phyloP scores from a whole-genome alignment of 2,329 filamentous ascomycete genomes.

The Pseudonectria foliicola region DNA sequence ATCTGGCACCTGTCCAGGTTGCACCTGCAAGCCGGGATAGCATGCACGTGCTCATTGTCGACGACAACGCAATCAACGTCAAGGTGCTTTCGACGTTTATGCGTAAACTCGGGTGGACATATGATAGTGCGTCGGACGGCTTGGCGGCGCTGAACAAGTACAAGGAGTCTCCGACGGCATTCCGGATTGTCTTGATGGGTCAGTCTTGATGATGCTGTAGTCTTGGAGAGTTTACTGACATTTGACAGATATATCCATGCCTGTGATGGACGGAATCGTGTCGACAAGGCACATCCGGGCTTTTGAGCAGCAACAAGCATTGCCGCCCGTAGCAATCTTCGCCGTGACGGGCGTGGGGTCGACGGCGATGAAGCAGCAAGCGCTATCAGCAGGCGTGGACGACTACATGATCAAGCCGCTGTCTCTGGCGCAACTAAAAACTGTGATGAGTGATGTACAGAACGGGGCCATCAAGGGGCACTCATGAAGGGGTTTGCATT shows the following conservation, averaged over 20 bases:
- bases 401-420: slow-evolving; percentile 46
- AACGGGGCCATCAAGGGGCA: no score
- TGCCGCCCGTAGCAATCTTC: slow-evolving; percentile 39
- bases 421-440: slow-evolving; percentile 34
- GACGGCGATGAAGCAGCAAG: slow-evolving; percentile 40
- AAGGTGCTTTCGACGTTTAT: slow-evolving; percentile 36
- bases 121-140: slow-evolving; percentile 38
- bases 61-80: slow-evolving; percentile 37
- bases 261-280: slow-evolving; percentile 44
- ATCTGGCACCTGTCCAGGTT: no score
- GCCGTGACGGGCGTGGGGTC: slow-evolving; percentile 47
- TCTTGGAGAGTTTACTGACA: slow-evolving; percentile 1
- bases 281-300: slow-evolving; percentile 42
- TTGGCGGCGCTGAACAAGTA: slow-evolving; percentile 40
- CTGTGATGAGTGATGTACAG: no score
- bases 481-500: no score
- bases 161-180: slow-evolving; percentile 19
- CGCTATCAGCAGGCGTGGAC: slow-evolving; percentile 41
- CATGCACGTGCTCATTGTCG: slow-evolving; percentile 29
- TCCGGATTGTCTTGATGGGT: background rate
- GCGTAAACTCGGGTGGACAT: slow-evolving; percentile 33
- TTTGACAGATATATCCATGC: slow-evolving; percentile 48
- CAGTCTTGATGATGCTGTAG: background rate
- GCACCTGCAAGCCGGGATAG: no score
- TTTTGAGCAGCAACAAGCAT: slow-evolving; percentile 35